phyloP scores from a whole-genome alignment of 2,329 filamentous ascomycete species.

The Zymoseptoria ardabiliae region DNA sequence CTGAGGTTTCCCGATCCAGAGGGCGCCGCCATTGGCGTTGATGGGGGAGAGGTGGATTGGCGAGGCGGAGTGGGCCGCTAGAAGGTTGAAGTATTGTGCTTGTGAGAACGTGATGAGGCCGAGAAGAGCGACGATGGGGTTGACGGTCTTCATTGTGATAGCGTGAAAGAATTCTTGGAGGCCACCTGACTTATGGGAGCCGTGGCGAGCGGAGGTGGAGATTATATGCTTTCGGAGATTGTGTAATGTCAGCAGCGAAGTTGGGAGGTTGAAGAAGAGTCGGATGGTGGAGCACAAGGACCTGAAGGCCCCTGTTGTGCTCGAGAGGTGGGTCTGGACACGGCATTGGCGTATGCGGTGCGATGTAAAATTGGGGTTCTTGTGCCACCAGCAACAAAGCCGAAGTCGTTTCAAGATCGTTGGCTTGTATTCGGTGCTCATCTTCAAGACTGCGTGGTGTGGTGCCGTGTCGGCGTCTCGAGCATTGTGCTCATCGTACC shows the following conservation, averaged over 20 bases:
- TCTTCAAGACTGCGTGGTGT: neutral
- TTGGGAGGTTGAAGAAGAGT: neutral
- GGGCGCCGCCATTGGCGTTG: constrained; percentile 10
- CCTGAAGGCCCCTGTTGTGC: neutral
- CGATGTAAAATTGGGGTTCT: neutral
- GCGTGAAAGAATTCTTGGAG: too few relatives aligned
- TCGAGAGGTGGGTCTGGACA: neutral
- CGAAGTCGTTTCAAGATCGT: neutral
- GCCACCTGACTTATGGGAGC: too few relatives aligned
- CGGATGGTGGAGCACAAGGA: neutral
- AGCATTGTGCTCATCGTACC: neutral
- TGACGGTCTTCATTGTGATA: constrained; percentile 20
- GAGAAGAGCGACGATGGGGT: constrained; percentile 12
- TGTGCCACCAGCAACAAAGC: neutral
- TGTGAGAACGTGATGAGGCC: constrained; percentile 11
- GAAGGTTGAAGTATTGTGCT: constrained; percentile 22
- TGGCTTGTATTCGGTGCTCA: neutral
- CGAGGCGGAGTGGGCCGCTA: constrained; percentile 20
- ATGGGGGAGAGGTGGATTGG: constrained; percentile 24
- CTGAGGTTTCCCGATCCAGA: constrained; percentile 26
- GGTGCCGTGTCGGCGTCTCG: neutral
- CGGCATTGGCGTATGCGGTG: neutral
- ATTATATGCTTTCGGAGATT: too few relatives aligned
- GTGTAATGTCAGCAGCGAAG: too few relatives aligned
- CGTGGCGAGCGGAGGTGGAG: too few relatives aligned